Base-by-base conservation (phyloP, 2,329 filamentous ascomycete genomes). In the Lecanosticta acicola region DNA sequence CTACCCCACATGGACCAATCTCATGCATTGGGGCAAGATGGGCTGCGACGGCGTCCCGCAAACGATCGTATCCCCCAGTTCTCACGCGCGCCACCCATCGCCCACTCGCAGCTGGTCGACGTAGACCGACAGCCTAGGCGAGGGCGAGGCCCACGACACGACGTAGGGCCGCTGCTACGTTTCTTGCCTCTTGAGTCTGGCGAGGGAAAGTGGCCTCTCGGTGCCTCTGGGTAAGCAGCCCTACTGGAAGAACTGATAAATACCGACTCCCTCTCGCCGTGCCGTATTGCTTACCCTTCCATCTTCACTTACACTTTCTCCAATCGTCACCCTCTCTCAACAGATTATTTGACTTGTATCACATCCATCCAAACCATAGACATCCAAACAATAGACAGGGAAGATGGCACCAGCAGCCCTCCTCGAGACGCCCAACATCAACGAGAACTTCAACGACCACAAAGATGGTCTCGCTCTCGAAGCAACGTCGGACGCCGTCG, bases 381-480 rank as follows among this genome's bases (percentile, higher is more conserved):
- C 51, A 65, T 72, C 32, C 68, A 69, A 52, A 36, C n/a, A 36
- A n/a, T 29, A 29, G 24, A 11, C 5, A 29, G 5, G 5, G 24
- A 29, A 29, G 24, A 74, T 73, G 71, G 70, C 70, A 61, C 71
- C 69, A 59, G 67, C 66, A 55, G 67, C 66, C 51, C 63, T 70
- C 48, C 57, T 66, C 50, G 69, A 72, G 55, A 61, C 60, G 39
- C 68, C 71, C 43, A 69, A 68, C 56, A 56, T 69, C 46, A 61
- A 64, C 18, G 66, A 71, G 54, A 59, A 65, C 59, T 70, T 72
- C 62, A 66, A 70, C 61, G 67, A 72, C 62, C 68, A 73, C 58
- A 72, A 71, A 44, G 75, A 80, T 61, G 78, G 77, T 36, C 71
- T 74, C 26, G 76, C 77, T 16, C 72, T 81, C 21, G 78, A 81